These are phyloP conservation scores for Zygotorulaspora mrakii DNA, from an alignment of 1,139 yeast genomes.

Conservation along the genomic window DNA sequence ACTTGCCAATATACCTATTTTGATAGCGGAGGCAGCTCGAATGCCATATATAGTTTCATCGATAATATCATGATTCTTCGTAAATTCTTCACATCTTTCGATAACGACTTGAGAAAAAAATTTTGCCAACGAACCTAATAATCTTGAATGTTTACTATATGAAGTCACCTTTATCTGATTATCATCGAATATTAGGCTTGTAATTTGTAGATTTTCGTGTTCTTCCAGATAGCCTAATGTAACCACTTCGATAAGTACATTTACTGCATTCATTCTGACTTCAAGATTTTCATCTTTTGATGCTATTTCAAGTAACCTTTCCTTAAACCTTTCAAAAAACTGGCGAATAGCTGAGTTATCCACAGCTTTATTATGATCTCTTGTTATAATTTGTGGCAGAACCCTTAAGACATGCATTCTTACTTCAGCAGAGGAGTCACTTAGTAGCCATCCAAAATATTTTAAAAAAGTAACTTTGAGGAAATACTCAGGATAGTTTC, in stretches of 20 bases:
- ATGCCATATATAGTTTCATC: constrained; percentile 33
- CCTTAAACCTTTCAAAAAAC: constrained; percentile 67
- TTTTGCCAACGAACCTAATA: constrained; percentile 42
- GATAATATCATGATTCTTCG: constrained; percentile 39
- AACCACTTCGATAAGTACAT: constrained; percentile 53
- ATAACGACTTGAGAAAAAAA: constrained; percentile 42
- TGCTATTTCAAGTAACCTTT: constrained; percentile 62
- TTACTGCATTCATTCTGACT: constrained; percentile 52
- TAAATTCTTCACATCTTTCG: constrained; percentile 38
- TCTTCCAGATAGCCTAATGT: constrained; percentile 62
- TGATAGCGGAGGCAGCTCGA: constrained; percentile 39
- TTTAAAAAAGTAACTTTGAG: constrained; percentile 66
- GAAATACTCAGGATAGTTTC: constrained; percentile 64
- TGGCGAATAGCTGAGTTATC: constrained; percentile 53
- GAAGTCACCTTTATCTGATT: constrained; percentile 36
- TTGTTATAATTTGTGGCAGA: constrained; percentile 44
- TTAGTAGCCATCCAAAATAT: constrained; percentile 78
- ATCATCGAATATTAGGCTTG: constrained; percentile 46
- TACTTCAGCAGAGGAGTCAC: constrained; percentile 62
- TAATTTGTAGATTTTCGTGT: constrained; percentile 44
- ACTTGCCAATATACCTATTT: constrained; percentile 40
- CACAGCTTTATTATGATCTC: constrained; percentile 35
- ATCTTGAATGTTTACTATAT: constrained; percentile 35
- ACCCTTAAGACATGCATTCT: constrained; percentile 62
- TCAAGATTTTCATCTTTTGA: constrained; percentile 48